Conservation (phyloP, 257 asterid genomes). For the Perilla frutescens region DNA sequence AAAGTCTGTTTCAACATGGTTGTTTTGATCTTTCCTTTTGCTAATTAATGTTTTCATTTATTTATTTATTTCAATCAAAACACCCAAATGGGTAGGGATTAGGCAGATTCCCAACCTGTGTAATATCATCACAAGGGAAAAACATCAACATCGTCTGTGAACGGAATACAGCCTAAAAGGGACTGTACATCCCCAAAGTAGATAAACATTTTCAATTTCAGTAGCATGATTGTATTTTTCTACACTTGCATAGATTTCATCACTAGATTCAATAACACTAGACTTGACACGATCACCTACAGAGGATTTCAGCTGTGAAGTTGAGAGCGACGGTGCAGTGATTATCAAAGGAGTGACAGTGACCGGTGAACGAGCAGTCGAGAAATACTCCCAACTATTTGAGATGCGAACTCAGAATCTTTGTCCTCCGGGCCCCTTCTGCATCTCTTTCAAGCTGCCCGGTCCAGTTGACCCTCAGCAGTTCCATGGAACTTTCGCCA, state of each 20-base stretch:
- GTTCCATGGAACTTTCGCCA: slow-evolving; percentile 73
- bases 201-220: background rate
- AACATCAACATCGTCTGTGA: too few species aligned
- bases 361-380: slow-evolving; percentile 59
- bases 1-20: background rate
- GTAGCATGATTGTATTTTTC: background rate
- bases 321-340: slow-evolving; percentile 74
- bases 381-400: slow-evolving; percentile 55
- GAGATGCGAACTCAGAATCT: slow-evolving; percentile 84
- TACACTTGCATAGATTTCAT: slow-evolving; percentile 6
- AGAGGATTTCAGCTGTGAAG: slow-evolving; percentile 86
- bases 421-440: slow-evolving; percentile 77
- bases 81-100: too few species aligned
- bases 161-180: too few species aligned
- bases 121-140: background rate
- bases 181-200: too few species aligned
- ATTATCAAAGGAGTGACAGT: slow-evolving; percentile 68
- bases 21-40: background rate
- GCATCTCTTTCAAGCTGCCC: slow-evolving; percentile 76
- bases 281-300: slow-evolving; percentile 26
- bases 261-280: background rate
- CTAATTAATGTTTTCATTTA: too few species aligned
- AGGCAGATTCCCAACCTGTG: background rate
- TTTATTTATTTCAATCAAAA: too few species aligned
- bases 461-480: slow-evolving; percentile 85